Evolutionary conservation across 371 early-diverging fungal genomes (phyloP).

Genomic region (Rhizopus sp.): DNA sequence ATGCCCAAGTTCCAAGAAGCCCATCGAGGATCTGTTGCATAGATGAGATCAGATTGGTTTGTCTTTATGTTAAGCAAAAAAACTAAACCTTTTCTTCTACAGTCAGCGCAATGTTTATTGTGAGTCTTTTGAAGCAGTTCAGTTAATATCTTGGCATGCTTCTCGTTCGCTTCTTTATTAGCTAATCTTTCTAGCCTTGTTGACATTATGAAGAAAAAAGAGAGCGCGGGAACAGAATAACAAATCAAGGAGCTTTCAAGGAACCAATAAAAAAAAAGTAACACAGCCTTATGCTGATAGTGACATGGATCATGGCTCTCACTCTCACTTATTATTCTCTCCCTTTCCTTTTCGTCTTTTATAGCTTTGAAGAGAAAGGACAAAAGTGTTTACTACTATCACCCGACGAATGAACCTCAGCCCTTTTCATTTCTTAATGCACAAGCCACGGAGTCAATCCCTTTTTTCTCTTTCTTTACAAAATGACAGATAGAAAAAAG

Average conservation of each 20-base stretch:
- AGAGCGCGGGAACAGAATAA: background rate
- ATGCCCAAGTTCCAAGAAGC: conserved; percentile 81
- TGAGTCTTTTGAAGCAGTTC: conserved; percentile 60
- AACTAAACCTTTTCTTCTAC: conserved; percentile 65
- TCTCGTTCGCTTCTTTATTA: conserved; percentile 67
- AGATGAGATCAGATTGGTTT: background rate
- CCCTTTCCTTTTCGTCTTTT: no score
- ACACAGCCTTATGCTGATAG: no score
- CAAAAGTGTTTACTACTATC: background rate
- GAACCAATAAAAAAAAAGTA: no score
- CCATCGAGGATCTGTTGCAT: conserved; percentile 74
- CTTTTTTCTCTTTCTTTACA: background rate
- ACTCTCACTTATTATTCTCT: no score
- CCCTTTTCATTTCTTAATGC: background rate
- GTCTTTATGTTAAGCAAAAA: background rate
- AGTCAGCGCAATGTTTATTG: conserved; percentile 74
- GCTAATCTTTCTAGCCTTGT: conserved; percentile 67
- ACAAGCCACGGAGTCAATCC: background rate
- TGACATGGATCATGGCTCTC: no score
- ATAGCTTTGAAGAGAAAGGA: no score
- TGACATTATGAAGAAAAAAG: conserved; percentile 45
- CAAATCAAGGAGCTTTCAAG: background rate
- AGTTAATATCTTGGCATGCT: conserved; percentile 64
- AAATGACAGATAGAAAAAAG: conserved; percentile 10
- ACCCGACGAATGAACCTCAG: background rate